A percentile compares a stretch with the other conserved stretches of the same genome.
These are phyloP conservation scores for Zymoseptoria passerinii DNA, from an alignment of 2,329 filamentous ascomycete species.

Conservation along the genomic window DNA sequence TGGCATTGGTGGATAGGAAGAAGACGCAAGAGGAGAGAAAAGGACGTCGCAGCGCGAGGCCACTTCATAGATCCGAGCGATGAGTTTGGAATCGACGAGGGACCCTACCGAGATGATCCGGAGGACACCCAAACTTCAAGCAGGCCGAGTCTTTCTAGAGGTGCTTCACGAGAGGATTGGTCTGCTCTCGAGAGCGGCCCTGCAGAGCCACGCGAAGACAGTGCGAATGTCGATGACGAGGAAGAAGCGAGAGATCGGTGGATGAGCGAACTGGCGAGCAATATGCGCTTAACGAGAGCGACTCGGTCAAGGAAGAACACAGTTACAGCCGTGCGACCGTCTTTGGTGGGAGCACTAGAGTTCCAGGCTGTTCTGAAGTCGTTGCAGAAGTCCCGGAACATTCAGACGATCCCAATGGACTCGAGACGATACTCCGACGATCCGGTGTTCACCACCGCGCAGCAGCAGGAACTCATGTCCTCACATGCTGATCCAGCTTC, in stretches of 20 bases:
- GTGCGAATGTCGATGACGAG: slow-evolving; percentile 51
- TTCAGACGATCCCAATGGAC: slow-evolving; percentile 61
- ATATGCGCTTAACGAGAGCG: slow-evolving; percentile 79
- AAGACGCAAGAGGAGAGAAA: slow-evolving; percentile 52
- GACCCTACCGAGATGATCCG: slow-evolving; percentile 44
- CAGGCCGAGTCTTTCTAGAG: slow-evolving; percentile 31
- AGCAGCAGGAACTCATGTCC: slow-evolving; percentile 41
- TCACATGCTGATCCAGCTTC: slow-evolving; percentile 39
- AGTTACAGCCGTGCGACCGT: slow-evolving; percentile 80
- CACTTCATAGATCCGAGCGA: slow-evolving; percentile 60
- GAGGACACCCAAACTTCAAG: slow-evolving; percentile 39
- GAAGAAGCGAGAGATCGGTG: slow-evolving; percentile 57
- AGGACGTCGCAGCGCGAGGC: slow-evolving; percentile 63
- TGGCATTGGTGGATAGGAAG: slow-evolving; percentile 84
- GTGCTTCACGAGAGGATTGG: slow-evolving; percentile 55
- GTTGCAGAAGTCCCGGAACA: slow-evolving; percentile 70
- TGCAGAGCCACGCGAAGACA: slow-evolving; percentile 40
- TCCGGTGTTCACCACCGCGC: slow-evolving; percentile 36
- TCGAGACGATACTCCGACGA: slow-evolving; percentile 63
- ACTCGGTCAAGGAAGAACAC: slow-evolving; percentile 61
- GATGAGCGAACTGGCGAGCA: slow-evolving; percentile 76
- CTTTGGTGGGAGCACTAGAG: slow-evolving; percentile 85
- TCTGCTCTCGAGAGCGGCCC: slow-evolving; percentile 49
- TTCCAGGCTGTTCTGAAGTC: slow-evolving; percentile 88
- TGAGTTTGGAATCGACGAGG: slow-evolving; percentile 48